Conservation (phyloP, 2,329 filamentous ascomycete genomes). For the Aspergillus sp. region DNA sequence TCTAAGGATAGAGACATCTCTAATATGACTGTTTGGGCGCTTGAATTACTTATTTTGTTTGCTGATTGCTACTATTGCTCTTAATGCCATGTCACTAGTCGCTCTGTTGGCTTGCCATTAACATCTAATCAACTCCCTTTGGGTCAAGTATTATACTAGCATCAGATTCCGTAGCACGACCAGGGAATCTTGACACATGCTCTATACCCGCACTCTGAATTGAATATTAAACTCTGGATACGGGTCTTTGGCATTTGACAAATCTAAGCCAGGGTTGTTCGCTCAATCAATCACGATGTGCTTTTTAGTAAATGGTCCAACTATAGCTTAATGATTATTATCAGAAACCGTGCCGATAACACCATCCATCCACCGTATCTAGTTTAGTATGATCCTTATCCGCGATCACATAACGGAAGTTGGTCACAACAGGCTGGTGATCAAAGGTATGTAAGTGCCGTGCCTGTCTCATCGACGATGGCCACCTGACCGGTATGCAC, state of each 20-base stretch:
- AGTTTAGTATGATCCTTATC: not conserved
- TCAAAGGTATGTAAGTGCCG: not conserved
- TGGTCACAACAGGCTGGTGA: not conserved
- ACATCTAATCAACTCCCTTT: too few relatives aligned
- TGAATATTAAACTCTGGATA: not conserved
- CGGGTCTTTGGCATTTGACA: not conserved
- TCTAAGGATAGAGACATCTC: too few relatives aligned
- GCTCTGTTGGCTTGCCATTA: too few relatives aligned
- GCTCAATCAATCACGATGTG: not conserved
- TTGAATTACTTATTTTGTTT: too few relatives aligned
- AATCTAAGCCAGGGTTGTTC: not conserved
- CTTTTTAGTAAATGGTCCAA: not conserved
- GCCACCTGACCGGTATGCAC: not conserved
- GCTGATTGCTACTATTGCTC: too few relatives aligned
- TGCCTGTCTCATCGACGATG: not conserved
- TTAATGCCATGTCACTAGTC: too few relatives aligned
- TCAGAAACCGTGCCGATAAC: not conserved
- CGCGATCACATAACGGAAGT: not conserved
- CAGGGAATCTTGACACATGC: too few relatives aligned
- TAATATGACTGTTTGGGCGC: too few relatives aligned
- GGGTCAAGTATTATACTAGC: too few relatives aligned
- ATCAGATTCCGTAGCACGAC: too few relatives aligned
- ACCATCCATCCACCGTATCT: not conserved
- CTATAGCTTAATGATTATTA: not conserved
- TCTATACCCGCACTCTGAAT: not conserved